phyloP scores from a whole-genome alignment of 1,139 yeast genomes.

The Yamadazyma jaroonii region DNA sequence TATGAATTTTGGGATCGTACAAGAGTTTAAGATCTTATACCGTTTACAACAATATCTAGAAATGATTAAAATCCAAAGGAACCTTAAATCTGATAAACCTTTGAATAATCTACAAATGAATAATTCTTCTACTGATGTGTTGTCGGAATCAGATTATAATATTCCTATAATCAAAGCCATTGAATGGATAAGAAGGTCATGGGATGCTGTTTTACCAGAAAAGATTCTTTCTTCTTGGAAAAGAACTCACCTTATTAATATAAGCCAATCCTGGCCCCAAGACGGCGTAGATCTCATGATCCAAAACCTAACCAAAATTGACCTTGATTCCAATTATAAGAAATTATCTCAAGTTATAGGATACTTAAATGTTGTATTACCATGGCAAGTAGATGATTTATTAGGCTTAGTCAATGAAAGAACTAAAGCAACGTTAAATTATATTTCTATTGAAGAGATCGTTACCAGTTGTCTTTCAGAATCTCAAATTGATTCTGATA shows the following conservation, averaged over 20 bases:
- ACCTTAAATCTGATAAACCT: slow-evolving; percentile 4
- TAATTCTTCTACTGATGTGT: slow-evolving; percentile 20
- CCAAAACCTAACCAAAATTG: slow-evolving; percentile 11
- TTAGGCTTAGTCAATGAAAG: slow-evolving; percentile 58
- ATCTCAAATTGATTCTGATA: slow-evolving; percentile 9
- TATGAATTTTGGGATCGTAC: slow-evolving; percentile 62
- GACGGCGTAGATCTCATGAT: slow-evolving; percentile 5
- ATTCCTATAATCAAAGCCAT: slow-evolving; percentile 55
- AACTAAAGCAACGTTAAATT: slow-evolving; percentile 51
- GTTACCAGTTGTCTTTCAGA: slow-evolving; percentile 62
- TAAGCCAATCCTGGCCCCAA: slow-evolving; percentile 24
- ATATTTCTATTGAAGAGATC: slow-evolving; percentile 61
- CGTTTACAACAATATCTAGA: slow-evolving; percentile 59
- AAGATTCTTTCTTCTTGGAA: slow-evolving; percentile 54
- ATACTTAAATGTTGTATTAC: slow-evolving; percentile 45
- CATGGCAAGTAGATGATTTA: slow-evolving; percentile 59
- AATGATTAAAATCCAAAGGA: slow-evolving; percentile 39
- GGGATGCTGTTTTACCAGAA: slow-evolving; percentile 49
- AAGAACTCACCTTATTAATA: slow-evolving; percentile 29
- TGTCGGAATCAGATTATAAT: slow-evolving; percentile 38
- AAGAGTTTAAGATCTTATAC: slow-evolving; percentile 58
- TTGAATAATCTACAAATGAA: slow-evolving; percentile 11
- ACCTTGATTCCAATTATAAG: slow-evolving; percentile 26
- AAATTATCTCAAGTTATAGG: slow-evolving; percentile 43
- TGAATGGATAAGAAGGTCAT: slow-evolving; percentile 55